Evolutionary conservation across 2,329 filamentous ascomycete genomes (phyloP).

Genomic region (Ilyonectria robusta): DNA sequence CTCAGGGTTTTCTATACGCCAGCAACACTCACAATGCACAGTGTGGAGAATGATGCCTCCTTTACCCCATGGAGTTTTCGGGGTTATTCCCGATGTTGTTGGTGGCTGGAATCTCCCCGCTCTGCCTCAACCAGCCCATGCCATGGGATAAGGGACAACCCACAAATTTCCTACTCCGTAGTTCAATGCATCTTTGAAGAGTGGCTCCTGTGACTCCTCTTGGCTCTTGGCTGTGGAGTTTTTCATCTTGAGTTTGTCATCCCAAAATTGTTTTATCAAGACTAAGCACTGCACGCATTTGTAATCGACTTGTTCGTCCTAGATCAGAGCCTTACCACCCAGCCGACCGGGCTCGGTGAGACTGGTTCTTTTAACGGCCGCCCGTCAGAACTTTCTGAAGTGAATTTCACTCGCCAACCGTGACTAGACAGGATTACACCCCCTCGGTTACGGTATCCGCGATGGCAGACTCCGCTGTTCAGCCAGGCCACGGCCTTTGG

Average conservation of each 20-base stretch:
- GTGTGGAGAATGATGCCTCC: not conserved
- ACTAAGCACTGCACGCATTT: slow-evolving; percentile 7
- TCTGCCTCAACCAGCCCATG: not conserved
- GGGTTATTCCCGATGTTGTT: slow-evolving; percentile 9
- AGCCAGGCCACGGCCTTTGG: slow-evolving; percentile 16
- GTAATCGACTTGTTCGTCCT: slow-evolving; percentile 14
- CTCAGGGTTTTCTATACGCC: slow-evolving; percentile 7
- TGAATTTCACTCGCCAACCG: not conserved
- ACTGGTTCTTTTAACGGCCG: not conserved
- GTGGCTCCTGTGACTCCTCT: slow-evolving; percentile 15
- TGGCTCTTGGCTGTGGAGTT: slow-evolving; percentile 7
- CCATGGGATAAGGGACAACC: slow-evolving; percentile 9
- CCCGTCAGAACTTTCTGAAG: not conserved
- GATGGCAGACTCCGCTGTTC: slow-evolving; percentile 1
- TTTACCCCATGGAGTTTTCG: slow-evolving; percentile 13
- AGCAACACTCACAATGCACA: not conserved
- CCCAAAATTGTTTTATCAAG: slow-evolving; percentile 3
- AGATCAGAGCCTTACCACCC: not conserved
- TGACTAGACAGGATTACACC: not conserved
- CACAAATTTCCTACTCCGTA: slow-evolving; percentile 5
- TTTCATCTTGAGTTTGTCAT: slow-evolving; percentile 15
- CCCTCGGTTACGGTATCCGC: not conserved
- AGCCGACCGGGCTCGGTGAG: not conserved
- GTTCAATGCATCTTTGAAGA: slow-evolving; percentile 5
- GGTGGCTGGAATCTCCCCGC: slow-evolving; percentile 8